Evolutionary conservation across 139 green algal genomes (phyloP).

Genomic region (Axilococcus clingmanii): DNA sequence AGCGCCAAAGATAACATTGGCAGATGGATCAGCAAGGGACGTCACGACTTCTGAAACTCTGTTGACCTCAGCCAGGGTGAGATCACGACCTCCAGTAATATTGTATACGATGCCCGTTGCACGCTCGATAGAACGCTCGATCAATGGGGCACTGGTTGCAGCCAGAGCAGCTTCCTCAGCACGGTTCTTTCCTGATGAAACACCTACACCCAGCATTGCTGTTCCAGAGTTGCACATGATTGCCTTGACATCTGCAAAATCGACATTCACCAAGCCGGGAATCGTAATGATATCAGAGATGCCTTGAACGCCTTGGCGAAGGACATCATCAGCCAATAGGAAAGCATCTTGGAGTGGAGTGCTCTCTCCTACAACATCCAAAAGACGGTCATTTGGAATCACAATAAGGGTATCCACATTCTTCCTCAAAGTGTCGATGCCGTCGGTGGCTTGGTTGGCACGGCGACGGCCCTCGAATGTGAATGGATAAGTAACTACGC

Average conservation of each 20-base stretch:
- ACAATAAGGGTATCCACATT: constrained; percentile 96
- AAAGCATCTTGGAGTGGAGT: constrained; percentile 93
- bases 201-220: constrained; percentile 83
- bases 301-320: constrained; percentile 87
- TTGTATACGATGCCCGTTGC: constrained; percentile 98
- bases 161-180: constrained; percentile 48
- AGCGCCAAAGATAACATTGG: constrained; percentile 98
- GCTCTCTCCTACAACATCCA: constrained; percentile 72
- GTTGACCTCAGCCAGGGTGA: constrained; percentile 91
- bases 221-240: constrained; percentile 94
- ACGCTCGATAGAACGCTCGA: constrained; percentile 87
- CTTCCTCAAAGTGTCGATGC: constrained; percentile 63
- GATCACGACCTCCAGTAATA: constrained; percentile 87
- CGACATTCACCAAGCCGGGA: constrained; percentile 95
- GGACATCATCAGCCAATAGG: constrained; percentile 89
- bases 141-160: constrained; percentile 83
- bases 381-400: constrained; percentile 93
- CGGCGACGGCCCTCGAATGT: constrained; percentile 88
- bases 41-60: constrained; percentile 86
- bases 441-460: constrained; percentile 50
- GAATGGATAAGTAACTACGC: constrained; percentile 94
- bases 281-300: constrained; percentile 99
- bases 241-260: constrained; percentile 95
- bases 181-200: constrained; percentile 47
- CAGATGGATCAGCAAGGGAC: constrained; percentile 73